Conservation (phyloP, 106 monocot genomes). For the Allium cepa region DNA sequence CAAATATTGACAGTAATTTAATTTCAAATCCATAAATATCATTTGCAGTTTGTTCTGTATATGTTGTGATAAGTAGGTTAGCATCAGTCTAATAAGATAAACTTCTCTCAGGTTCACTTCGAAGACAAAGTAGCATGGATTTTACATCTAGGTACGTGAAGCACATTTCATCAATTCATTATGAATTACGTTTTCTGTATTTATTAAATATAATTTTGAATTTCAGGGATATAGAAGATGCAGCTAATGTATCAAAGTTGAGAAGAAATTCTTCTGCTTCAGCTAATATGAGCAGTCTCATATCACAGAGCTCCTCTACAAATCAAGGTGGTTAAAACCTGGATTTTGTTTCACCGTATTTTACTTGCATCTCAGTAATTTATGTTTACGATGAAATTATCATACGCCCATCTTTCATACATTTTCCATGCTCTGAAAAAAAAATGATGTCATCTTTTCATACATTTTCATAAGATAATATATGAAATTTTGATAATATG, state of each 20-base stretch:
- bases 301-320: conserved; percentile 26
- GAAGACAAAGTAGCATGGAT: conserved; percentile 49
- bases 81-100: not conserved
- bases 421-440: too few species aligned
- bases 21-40: too few species aligned
- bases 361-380: not conserved
- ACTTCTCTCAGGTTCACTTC: conserved; percentile 38
- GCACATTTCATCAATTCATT: not conserved
- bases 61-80: not conserved
- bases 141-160: conserved; percentile 33
- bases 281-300: conserved; percentile 46
- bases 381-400: too few species aligned
- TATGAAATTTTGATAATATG: too few species aligned
- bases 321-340: conserved; percentile 35
- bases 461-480: too few species aligned
- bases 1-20: too few species aligned
- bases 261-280: conserved; percentile 67
- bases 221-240: conserved; percentile 35
- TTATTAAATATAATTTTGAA: not conserved
- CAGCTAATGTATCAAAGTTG: conserved; percentile 21
- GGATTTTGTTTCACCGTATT: too few species aligned
- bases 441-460: too few species aligned
- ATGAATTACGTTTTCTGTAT: too few species aligned
- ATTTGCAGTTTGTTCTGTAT: not conserved
- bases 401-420: too few species aligned